Conservation (phyloP, 202 grass and related monocot genomes). For the Digitaria exilis region DNA sequence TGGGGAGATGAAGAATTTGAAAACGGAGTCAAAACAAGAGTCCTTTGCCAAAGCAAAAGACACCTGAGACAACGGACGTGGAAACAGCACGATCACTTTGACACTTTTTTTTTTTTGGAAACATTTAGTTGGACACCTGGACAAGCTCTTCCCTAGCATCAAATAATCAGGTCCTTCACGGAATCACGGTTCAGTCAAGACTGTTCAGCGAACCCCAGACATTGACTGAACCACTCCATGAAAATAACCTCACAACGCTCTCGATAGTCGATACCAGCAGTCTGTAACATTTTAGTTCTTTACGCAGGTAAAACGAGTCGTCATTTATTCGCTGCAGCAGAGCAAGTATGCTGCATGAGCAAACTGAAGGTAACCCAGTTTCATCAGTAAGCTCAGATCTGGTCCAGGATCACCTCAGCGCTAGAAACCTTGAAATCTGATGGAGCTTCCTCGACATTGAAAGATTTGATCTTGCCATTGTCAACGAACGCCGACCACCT, state of each 20-base stretch:
- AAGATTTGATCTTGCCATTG: constrained; percentile 75
- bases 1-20: neutral
- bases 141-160: neutral
- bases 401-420: too few species aligned
- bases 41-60: too few species aligned
- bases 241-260: neutral
- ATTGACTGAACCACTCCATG: neutral
- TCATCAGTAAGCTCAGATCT: too few species aligned
- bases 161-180: too few species aligned
- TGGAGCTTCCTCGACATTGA: too few species aligned
- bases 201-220: neutral
- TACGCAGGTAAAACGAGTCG: too few species aligned
- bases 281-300: too few species aligned
- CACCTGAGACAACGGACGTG: too few species aligned
- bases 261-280: neutral
- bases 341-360: neutral
- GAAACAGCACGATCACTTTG: neutral
- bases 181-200: too few species aligned
- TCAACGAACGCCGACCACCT: constrained; percentile 96
- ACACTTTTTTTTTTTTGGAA: too few species aligned
- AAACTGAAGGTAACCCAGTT: neutral
- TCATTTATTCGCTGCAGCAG: constrained; percentile 23
- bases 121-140: too few species aligned
- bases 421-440: too few species aligned
- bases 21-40: neutral